Base-by-base conservation (phyloP, 2,329 filamentous ascomycete species). In the Fusarium sp. region DNA sequence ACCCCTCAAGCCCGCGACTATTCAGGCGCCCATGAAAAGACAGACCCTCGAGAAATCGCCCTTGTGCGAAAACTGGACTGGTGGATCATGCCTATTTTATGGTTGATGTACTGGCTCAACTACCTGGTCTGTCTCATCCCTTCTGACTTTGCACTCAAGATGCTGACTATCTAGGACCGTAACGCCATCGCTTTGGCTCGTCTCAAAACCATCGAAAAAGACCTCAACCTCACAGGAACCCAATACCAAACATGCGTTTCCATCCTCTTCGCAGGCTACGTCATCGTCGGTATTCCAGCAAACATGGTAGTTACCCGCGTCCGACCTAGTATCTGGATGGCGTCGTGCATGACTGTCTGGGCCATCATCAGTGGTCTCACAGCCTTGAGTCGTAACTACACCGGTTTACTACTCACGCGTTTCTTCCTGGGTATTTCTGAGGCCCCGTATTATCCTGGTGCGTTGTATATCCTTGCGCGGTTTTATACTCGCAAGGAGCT, bases 401-500 rank as follows among this genome's bases (percentile, higher is more conserved):
- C 77, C 0, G 82, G 84, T 1, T 78, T 87, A 13, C 75, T 88
- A 3, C 79, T 82, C 0, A 79, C 85, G 0, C 79, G 82, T 18
- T 82, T 84, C 74, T 80, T 83, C 41, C 37, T 77, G 12, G 75
- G 82, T 3, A 72, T 84, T 6, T 78, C 80, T 2, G 81, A 83
- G 62, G 80, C 81, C 1, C 80, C 80, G 0, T 79, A 80, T 48
- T 80, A 78, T 46, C 77, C 75, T 3, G 76, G 79, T 28, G 77
- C 72, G 8, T 60, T 79, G 11, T 78, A 77, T 49, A 80, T 86
- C n/a, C 77, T 88, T 4, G 83, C 83, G 1, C 81, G 84, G 41
- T 88, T 85, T 76, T 88, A 88, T 70, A 87, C 84, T 0, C 79
- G 83, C n/a, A 83, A 85, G 65, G 80, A 83, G 63, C 71, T 84